phyloP scores from a whole-genome alignment of 2,329 filamentous ascomycete species.

The Sphaerulina populicola region DNA sequence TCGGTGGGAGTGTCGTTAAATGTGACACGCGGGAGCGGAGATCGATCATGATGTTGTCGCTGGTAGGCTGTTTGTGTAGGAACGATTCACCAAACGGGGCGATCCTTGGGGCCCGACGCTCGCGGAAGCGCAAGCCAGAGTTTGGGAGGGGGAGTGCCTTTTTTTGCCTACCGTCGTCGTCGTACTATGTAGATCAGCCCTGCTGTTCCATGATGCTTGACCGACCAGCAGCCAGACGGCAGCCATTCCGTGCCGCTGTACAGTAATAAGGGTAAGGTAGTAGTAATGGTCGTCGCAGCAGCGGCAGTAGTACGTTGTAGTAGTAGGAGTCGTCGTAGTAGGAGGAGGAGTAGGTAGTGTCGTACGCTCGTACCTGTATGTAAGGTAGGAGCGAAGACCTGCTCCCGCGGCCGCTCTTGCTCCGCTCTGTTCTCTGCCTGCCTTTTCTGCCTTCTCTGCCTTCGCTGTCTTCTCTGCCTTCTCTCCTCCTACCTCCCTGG shows the following conservation, averaged over 20 bases:
- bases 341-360: no score
- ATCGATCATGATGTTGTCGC: background rate
- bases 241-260: slow-evolving; percentile 7
- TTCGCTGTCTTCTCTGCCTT: no score
- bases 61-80: background rate
- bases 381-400: no score
- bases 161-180: no score
- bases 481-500: no score
- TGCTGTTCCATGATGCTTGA: slow-evolving; percentile 9
- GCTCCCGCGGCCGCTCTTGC: no score
- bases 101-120: background rate
- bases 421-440: no score
- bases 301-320: background rate
- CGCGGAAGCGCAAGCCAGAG: slow-evolving; percentile 5
- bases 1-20: slow-evolving; percentile 5
- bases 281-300: background rate
- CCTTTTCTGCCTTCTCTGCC: no score
- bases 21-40: slow-evolving; percentile 7
- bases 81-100: background rate
- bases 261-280: no score
- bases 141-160: background rate
- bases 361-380: no score
- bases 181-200: background rate
- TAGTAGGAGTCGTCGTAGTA: no score
- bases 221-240: background rate